Conservation (phyloP, 257 asterid genomes). For the Linderniella brevidens region DNA sequence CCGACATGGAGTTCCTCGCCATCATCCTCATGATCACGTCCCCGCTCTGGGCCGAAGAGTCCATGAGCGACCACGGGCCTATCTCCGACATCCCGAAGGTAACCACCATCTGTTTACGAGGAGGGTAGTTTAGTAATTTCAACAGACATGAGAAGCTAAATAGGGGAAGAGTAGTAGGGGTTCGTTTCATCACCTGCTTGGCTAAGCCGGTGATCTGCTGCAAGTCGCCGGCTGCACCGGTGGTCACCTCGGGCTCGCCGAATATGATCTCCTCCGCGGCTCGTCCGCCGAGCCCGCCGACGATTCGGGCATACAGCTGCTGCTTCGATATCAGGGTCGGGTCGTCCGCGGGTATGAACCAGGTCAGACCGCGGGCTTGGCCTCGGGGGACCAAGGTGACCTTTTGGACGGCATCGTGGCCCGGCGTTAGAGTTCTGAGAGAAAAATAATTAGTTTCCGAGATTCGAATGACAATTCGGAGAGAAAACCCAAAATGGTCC, state of each 20-base stretch:
- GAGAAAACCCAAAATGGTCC: not conserved
- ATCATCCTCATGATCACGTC: constrained; percentile 95
- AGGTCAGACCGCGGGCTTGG: constrained; percentile 94
- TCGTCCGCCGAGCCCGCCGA: constrained; percentile 98
- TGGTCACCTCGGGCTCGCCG: constrained; percentile 95
- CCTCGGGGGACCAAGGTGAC: constrained; percentile 94
- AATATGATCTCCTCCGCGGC: constrained; percentile 96
- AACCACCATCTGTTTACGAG: constrained; percentile 58
- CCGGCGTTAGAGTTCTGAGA: constrained; percentile 87
- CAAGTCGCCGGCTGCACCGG: constrained; percentile 93
- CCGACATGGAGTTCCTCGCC: constrained; percentile 97
- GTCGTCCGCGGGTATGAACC: constrained; percentile 96
- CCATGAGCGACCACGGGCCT: constrained; percentile 97
- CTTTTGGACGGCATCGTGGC: constrained; percentile 95
- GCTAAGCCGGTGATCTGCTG: constrained; percentile 96
- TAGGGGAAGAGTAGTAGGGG: too few species aligned
- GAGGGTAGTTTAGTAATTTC: not conserved
- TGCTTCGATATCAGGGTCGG: constrained; percentile 96
- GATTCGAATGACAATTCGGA: not conserved
- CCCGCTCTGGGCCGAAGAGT: constrained; percentile 49
- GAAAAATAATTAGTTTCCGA: not conserved
- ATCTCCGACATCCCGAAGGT: constrained; percentile 91
- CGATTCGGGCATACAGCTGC: constrained; percentile 89
- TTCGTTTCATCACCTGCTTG: constrained; percentile 86
- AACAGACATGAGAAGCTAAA: too few species aligned